Conservation (phyloP, 148 eudicot species). For the Chenopodium berlandieri region DNA sequence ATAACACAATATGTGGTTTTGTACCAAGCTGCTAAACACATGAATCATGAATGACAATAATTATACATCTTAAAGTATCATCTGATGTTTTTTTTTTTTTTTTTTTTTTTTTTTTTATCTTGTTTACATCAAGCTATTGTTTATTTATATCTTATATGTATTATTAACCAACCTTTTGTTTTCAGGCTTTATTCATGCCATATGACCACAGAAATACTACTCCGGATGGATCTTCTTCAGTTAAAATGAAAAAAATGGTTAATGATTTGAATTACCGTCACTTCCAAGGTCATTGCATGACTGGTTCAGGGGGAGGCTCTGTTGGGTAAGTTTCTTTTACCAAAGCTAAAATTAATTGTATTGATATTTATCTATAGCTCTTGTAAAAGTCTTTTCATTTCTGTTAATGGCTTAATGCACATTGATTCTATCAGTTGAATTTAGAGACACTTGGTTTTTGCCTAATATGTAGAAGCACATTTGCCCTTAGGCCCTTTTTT, state of each 20-base stretch:
- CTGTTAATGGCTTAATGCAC: not conserved
- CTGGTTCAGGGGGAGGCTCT: conserved; percentile 98
- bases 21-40: not conserved
- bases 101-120: not conserved
- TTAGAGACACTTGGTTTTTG: not conserved
- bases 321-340: conserved; percentile 59
- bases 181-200: conserved; percentile 96
- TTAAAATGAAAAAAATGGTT: conserved; percentile 64
- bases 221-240: conserved; percentile 66
- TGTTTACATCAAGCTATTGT: not conserved
- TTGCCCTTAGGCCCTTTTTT: not conserved
- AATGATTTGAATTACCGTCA: conserved; percentile 71
- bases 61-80: not conserved
- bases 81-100: no score
- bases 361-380: not conserved
- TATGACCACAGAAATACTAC: conserved; percentile 95
- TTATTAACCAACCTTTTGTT: conserved; percentile 20
- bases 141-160: not conserved
- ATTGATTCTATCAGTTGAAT: not conserved
- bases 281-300: conserved; percentile 70
- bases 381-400: not conserved
- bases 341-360: conserved; percentile 1
- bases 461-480: not conserved
- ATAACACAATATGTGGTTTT: not conserved
- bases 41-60: not conserved